phyloP scores from a whole-genome alignment of 495 filamentous ascomycete genomes.

The Penicillium flavigenum region DNA sequence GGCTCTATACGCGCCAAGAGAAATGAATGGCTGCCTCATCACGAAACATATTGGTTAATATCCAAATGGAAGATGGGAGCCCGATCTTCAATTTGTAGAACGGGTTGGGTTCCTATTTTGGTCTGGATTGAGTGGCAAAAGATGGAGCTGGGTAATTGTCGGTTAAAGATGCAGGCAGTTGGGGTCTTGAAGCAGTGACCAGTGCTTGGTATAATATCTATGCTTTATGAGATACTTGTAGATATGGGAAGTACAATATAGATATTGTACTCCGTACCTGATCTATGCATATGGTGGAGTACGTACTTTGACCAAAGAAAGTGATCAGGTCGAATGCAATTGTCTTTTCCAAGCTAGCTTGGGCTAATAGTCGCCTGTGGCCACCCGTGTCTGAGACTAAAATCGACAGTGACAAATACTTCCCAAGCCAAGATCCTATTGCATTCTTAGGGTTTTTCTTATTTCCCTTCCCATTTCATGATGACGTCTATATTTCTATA shows the following conservation, averaged over 20 bases:
- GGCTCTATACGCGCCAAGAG: background rate
- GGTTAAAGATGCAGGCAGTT: background rate
- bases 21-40: background rate
- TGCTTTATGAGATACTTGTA: background rate
- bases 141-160: background rate
- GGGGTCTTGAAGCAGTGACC: background rate
- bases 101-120: background rate
- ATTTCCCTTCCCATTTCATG: background rate
- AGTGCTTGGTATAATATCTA: background rate
- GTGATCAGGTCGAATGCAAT: conserved; percentile 2
- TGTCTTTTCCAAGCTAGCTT: conserved; percentile 2
- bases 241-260: background rate
- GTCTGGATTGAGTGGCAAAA: background rate
- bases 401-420: conserved; percentile 3
- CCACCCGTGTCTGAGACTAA: background rate
- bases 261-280: background rate
- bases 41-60: background rate
- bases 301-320: background rate
- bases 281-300: conserved; percentile 4
- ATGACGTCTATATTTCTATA: background rate
- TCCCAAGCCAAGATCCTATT: background rate
- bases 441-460: background rate
- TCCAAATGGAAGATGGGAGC: background rate
- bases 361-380: conserved; percentile 6
- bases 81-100: background rate